Evolutionary conservation across 2,329 filamentous ascomycete genomes (phyloP).

Genomic region (Colletotrichum aenigma): DNA sequence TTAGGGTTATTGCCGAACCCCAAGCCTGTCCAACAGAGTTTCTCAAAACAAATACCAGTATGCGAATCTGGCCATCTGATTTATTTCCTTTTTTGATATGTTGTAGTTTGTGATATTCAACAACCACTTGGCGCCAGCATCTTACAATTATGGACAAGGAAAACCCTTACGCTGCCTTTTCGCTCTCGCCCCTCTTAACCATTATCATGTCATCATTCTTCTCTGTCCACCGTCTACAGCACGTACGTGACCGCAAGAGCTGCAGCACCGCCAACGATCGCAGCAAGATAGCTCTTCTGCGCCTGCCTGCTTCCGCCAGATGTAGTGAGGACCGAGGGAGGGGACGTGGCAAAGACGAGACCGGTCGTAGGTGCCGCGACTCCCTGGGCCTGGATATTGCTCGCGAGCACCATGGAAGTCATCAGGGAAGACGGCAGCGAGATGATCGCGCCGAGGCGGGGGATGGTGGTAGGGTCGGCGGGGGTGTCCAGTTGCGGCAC

Average conservation of each 20-base stretch:
- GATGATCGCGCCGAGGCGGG: not conserved
- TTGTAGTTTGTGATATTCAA: not conserved
- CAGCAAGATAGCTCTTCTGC: not conserved
- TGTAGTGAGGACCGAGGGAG: not conserved
- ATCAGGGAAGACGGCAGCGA: conserved; percentile 2
- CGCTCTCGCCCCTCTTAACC: not conserved
- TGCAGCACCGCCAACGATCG: not conserved
- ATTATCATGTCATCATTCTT: not conserved
- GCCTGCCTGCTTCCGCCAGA: not conserved
- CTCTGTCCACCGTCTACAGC: not conserved
- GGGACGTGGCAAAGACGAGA: conserved; percentile 1
- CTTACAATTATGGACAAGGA: not conserved
- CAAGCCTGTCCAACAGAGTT: not conserved
- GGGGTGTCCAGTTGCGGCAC: not conserved
- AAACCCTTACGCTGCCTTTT: not conserved
- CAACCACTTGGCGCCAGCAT: not conserved
- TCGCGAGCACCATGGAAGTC: conserved; percentile 15
- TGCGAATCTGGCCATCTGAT: not conserved
- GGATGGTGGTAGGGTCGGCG: not conserved
- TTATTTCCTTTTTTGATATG: not conserved
- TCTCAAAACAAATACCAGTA: not conserved
- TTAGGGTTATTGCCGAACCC: not conserved
- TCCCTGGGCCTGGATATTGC: not conserved
- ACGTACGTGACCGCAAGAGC: not conserved
- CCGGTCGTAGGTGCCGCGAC: not conserved